Conservation (phyloP, 805 yeast genomes). For the Debaryomyces prosopidis region DNA sequence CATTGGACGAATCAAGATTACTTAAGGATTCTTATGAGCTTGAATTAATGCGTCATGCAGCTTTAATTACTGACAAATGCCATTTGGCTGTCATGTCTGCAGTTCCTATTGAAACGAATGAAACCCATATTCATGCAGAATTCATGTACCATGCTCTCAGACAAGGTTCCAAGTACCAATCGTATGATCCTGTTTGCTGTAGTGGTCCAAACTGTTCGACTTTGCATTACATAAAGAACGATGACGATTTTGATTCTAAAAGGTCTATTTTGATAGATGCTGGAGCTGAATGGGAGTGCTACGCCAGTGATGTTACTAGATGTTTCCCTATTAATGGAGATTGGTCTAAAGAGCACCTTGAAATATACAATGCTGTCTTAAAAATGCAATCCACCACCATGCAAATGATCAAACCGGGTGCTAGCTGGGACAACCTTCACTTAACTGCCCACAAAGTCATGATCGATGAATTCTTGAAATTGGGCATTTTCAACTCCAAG, state of each 20-base stretch:
- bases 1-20: conserved; percentile 84
- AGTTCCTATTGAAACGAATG: conserved; percentile 80
- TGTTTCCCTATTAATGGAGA: conserved; percentile 91
- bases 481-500: conserved; percentile 72
- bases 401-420: conserved; percentile 78
- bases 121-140: conserved; percentile 94
- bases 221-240: conserved; percentile 84
- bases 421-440: conserved; percentile 82
- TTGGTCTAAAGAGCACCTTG: conserved; percentile 86
- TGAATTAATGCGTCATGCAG: conserved; percentile 73
- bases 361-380: conserved; percentile 73
- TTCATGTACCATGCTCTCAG: conserved; percentile 90
- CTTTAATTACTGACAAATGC: conserved; percentile 81
- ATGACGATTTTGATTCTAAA: conserved; percentile 47
- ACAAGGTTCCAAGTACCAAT: conserved; percentile 86
- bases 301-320: conserved; percentile 92
- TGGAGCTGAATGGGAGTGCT: conserved; percentile 95
- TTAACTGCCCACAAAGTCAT: conserved; percentile 75
- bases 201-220: conserved; percentile 91
- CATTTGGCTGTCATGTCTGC: conserved; percentile 94
- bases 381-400: conserved; percentile 80
- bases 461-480: conserved; percentile 63
- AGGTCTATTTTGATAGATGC: conserved; percentile 85
- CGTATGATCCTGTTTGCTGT: conserved; percentile 96
- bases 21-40: conserved; percentile 85